These are phyloP conservation scores for Quercus phellos DNA, from an alignment of 331 rosid genomes.

Conservation along the genomic window DNA sequence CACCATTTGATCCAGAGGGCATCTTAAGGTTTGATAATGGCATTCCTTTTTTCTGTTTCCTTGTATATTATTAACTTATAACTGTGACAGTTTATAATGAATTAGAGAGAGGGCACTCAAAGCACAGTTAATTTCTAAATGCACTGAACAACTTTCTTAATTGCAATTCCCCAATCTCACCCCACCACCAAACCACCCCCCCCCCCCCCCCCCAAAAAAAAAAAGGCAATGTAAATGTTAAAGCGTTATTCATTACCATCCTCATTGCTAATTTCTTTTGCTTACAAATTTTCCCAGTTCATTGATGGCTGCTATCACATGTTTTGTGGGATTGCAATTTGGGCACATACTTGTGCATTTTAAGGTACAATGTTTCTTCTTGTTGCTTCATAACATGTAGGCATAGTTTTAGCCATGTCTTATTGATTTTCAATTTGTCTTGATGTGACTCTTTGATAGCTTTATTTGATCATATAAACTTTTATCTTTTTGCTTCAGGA, in stretches of 20 bases:
- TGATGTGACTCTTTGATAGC: neutral
- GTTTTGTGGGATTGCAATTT: conserved; percentile 69
- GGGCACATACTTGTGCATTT: conserved; percentile 64
- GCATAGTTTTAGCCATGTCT: neutral
- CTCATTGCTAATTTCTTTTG: conserved; percentile 25
- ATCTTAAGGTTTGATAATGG: conserved; percentile 50
- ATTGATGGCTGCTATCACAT: conserved; percentile 75
- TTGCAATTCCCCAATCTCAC: neutral
- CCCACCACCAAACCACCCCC: no score
- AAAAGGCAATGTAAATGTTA: neutral
- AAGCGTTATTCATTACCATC: neutral
- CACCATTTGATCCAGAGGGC: conserved; percentile 85
- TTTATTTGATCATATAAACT: conserved; percentile 19
- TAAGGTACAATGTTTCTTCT: conserved; percentile 37
- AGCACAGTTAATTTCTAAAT: neutral
- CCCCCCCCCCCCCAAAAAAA: no score
- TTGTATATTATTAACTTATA: neutral
- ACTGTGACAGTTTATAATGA: no score
- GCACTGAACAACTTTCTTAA: neutral
- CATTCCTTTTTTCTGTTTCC: conserved; percentile 8
- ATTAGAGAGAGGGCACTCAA: neutral
- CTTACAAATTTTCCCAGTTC: conserved; percentile 49
- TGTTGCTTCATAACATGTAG: neutral
- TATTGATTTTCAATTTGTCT: neutral
- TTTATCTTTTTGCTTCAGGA: conserved; percentile 36